Evolutionary conservation across 2,329 filamentous ascomycete species (phyloP).

Genomic region (Arachnomyces sp.): DNA sequence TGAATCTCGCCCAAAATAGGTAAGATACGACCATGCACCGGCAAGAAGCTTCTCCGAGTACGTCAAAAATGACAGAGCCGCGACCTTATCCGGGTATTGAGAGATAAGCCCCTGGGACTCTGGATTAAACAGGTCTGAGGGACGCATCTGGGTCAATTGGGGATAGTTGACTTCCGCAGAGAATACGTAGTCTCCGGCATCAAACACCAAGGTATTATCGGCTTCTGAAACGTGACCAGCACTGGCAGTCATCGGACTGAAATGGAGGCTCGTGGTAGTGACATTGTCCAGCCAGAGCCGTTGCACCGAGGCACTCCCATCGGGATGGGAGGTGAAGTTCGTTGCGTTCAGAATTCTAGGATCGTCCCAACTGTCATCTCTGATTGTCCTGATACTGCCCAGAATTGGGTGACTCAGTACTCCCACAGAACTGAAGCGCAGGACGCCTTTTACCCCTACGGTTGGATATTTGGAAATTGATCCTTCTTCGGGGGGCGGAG

Average conservation of each 20-base stretch:
- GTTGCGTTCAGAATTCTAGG: conserved; percentile 49
- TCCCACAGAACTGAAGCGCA: conserved; percentile 53
- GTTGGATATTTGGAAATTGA: conserved; percentile 28
- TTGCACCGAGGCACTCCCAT: conserved; percentile 41
- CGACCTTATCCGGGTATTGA: conserved; percentile 40
- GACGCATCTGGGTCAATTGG: conserved; percentile 48
- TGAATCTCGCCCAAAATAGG: conserved; percentile 59
- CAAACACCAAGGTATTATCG: conserved; percentile 40
- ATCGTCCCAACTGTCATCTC: conserved; percentile 53
- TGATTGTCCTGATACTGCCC: conserved; percentile 54
- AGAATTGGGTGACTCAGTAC: conserved; percentile 49
- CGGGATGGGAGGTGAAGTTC: conserved; percentile 30
- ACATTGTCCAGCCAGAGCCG: conserved; percentile 55
- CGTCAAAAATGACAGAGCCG: conserved; percentile 54
- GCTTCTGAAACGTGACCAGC: conserved; percentile 29
- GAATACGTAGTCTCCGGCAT: conserved; percentile 49
- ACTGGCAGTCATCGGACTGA: conserved; percentile 30
- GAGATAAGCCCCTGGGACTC: conserved; percentile 39
- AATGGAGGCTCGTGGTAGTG: conserved; percentile 47
- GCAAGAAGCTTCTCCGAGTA: conserved; percentile 56
- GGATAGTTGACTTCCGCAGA: conserved; percentile 55
- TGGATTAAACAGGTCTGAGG: conserved; percentile 43
- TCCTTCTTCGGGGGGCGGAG: conserved; percentile 11
- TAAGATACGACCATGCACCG: conserved; percentile 58
- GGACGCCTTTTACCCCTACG: conserved; percentile 46